A percentile compares a stretch with the other conserved stretches of the same genome.
phyloP scores from a whole-genome alignment of 768 basidiomycete genomes.

The Tricholoma bakamatsutake region DNA sequence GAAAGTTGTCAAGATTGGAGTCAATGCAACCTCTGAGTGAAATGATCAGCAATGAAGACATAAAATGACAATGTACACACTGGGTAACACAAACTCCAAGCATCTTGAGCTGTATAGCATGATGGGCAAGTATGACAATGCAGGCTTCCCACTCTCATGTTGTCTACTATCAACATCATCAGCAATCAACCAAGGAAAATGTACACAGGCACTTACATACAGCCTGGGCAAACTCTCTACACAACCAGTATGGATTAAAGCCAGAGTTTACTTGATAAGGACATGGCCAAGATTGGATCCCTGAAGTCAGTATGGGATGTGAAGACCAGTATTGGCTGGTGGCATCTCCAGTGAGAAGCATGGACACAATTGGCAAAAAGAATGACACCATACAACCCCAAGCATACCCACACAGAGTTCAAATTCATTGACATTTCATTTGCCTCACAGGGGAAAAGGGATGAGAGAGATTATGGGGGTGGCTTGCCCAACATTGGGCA shows the following conservation, averaged over 20 bases:
- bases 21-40: slow-evolving; percentile 18
- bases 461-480: not conserved
- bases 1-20: slow-evolving; percentile 13
- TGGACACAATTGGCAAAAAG: slow-evolving; percentile 9
- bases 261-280: no score
- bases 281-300: slow-evolving; percentile 13
- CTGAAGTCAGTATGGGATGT: slow-evolving; percentile 11
- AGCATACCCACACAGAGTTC: slow-evolving; percentile 10
- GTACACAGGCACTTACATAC: no score
- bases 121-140: no score
- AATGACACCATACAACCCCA: slow-evolving; percentile 19
- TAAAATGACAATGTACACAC: no score
- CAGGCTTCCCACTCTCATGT: no score
- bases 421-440: not conserved
- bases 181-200: no score
- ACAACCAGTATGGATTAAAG: no score
- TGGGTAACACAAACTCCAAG: no score
- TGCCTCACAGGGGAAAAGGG: not conserved
- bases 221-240: no score
- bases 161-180: no score
- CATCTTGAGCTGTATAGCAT: no score
- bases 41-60: not conserved
- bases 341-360: no score
- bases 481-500: slow-evolving; percentile 3
- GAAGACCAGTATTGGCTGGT: slow-evolving; percentile 22